Base-by-base conservation (phyloP, 2,329 filamentous ascomycete genomes). In the Fusarium multiceps region DNA sequence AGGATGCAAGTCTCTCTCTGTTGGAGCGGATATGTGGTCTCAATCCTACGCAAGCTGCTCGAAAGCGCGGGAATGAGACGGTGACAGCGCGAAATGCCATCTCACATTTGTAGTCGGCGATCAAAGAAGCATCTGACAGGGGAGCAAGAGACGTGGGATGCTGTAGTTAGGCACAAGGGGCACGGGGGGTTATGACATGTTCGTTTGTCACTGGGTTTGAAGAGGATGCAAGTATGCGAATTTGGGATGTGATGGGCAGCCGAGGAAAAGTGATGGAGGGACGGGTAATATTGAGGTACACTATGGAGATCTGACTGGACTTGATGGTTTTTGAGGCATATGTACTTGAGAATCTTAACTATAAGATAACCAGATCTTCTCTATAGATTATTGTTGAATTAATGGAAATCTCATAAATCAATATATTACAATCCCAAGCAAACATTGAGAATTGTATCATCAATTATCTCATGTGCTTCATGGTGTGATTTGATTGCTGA, bases 201-300 rank as follows among this genome's bases (percentile, higher is more conserved):
- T 76, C 73, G 62, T 65, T 69, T 62, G 68, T 69, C 72, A 75
- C 75, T 76, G 74, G 75, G 63, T 56, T 71, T 56, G 64, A 48
- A 27, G 56, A 43, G 51, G 59, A 66, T 72, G 65, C 74, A 69
- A 56, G 60, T 56, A 50, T 56, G 57, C 45, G 56, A 37, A 65
- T 66, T 60, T 42, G 57, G 68, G 59, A 62, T 61, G 32, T 66
- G 68, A 68, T 72, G 63, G 42, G 63, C 49, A 51, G 63, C 27
- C 28, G n/a, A 47, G 53, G 34, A 41, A 25, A 37, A 30, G 4
- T 55, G 59, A 70, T 45, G 54, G 60, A 70, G 43, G 54, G 60
- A 59, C 27, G 37, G 48, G 37, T 43, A 43, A 34, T 34, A 46
- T 21, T 46, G 56, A 61, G 45, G 30, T 45, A 28, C 28, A 28